These are phyloP conservation scores for Zygoascus sp. DNA, from an alignment of 1,139 yeast genomes.

Conservation along the genomic window DNA sequence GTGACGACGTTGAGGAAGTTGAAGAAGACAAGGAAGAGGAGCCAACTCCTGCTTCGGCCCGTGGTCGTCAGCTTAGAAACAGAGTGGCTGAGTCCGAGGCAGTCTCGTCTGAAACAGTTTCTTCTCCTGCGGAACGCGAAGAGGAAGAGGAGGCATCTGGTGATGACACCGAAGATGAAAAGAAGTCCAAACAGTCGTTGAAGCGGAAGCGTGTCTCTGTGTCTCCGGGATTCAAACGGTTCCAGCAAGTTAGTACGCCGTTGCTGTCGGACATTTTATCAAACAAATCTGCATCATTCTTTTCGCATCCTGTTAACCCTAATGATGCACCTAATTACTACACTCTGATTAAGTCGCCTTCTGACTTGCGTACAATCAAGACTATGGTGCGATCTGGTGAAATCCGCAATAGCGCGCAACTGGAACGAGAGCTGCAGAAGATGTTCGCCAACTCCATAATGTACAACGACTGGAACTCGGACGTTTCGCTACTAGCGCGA, in stretches of 20 bases:
- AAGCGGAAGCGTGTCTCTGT: not conserved
- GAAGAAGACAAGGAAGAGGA: conserved; percentile 12
- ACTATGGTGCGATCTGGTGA: conserved; percentile 55
- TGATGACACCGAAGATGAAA: conserved; percentile 13
- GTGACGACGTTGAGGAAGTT: conserved; percentile 13
- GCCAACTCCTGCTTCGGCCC: conserved; percentile 5
- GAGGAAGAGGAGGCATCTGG: conserved; percentile 15
- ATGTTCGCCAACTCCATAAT: conserved; percentile 83
- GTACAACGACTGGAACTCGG: conserved; percentile 68
- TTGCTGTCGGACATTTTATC: conserved; percentile 62
- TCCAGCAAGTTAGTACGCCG: conserved; percentile 40
- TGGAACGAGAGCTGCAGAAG: conserved; percentile 64
- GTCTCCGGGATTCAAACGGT: conserved; percentile 19
- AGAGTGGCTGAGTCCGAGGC: conserved; percentile 11
- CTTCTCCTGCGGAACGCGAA: not conserved
- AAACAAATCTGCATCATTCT: conserved; percentile 70
- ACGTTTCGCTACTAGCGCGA: conserved; percentile 56
- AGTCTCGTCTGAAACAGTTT: too few relatives aligned
- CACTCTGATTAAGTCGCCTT: conserved; percentile 57
- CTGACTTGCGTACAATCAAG: conserved; percentile 61
- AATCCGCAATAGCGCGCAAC: conserved; percentile 45
- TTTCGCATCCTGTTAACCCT: conserved; percentile 62
- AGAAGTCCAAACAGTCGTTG: conserved; percentile 5
- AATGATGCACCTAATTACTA: conserved; percentile 68
- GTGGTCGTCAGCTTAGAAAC: conserved; percentile 10